These are phyloP conservation scores for Phlyctochytrium bullatum DNA, from an alignment of 192 early-diverging fungal species.

Conservation along the genomic window DNA sequence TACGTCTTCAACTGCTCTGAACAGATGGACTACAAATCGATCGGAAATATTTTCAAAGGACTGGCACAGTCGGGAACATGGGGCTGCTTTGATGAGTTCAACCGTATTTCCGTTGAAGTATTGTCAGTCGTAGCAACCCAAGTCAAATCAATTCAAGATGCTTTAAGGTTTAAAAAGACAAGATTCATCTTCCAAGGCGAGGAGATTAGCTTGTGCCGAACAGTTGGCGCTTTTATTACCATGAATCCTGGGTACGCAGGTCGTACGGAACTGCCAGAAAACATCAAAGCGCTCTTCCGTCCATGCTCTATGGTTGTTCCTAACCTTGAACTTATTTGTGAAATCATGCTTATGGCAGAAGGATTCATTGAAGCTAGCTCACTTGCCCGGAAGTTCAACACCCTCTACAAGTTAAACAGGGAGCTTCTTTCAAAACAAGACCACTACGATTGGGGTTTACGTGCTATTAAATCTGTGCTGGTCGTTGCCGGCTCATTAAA, in stretches of 20 bases:
- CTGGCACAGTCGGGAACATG: slow-evolving; percentile 63
- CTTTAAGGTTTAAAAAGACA: slow-evolving; percentile 60
- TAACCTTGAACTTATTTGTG: slow-evolving; percentile 64
- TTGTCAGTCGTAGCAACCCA: slow-evolving; percentile 66
- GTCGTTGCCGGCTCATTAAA: slow-evolving; percentile 65
- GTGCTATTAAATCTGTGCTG: slow-evolving; percentile 66
- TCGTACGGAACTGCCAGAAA: slow-evolving; percentile 64
- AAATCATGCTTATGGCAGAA: slow-evolving; percentile 74
- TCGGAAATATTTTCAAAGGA: slow-evolving; percentile 69
- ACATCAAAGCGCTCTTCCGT: slow-evolving; percentile 66
- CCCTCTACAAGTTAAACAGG: slow-evolving; percentile 60
- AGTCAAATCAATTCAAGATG: slow-evolving; percentile 67
- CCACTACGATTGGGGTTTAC: slow-evolving; percentile 69
- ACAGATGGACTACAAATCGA: slow-evolving; percentile 70
- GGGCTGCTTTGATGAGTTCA: slow-evolving; percentile 71
- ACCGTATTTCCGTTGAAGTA: slow-evolving; percentile 63
- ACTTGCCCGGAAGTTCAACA: slow-evolving; percentile 64
- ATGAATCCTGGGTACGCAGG: slow-evolving; percentile 71
- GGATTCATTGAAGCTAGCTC: slow-evolving; percentile 64
- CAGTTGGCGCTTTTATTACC: slow-evolving; percentile 63
- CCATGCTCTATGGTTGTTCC: slow-evolving; percentile 67
- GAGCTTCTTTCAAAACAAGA: slow-evolving; percentile 67
- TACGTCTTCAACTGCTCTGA: slow-evolving; percentile 70
- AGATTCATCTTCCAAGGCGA: slow-evolving; percentile 68
- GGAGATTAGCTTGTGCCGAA: slow-evolving; percentile 53